Evolutionary conservation across 2,329 filamentous ascomycete species (phyloP), one percentile per base, ranked within the genome.

Genomic region (Phaeosphaeria sp.): DNA sequence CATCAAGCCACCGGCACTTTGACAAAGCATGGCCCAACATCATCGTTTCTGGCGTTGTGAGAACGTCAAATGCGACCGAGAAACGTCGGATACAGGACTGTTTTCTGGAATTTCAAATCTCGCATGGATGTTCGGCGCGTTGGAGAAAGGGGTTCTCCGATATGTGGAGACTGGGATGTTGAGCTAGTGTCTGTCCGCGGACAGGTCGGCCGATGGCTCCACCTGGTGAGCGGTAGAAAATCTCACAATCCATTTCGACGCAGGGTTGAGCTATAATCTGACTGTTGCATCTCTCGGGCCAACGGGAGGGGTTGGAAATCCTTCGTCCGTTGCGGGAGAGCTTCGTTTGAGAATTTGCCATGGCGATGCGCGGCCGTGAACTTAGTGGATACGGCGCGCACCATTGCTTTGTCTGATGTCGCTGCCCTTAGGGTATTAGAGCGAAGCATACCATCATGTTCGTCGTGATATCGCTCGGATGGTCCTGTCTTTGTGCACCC

Each of bases 261-360:
- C 46, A 52, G 49, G 61, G 58, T 60, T 53, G 58, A 65, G 59
- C 57, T 58, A 55, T 57, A 56, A n/a, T 44, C 33, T 61, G 56
- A 61, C 56, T 60, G 63, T 50, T 59, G 63, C 55, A 36, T 55
- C 45, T 36, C 59, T 66, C 68, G 65, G 68, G 47, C 63, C 65
- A 69, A 53, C 65, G 67, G 66, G 66, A 65, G 53, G 33, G 59
- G 45, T 59, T 56, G 15, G 2, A n/a, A 27, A 46, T 44, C 18
- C 51, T 47, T 42, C 7, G 27, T 47, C 17, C 45, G n/a, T 17
- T 65, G 47, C 63, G 36, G 24, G 8, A 36, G 30, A 13, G 11
- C n/a, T 36, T 13, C 5, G 11, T 36, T 7, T 7, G 8, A 13
- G 30, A 36, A 7, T 36, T 36, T 13, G 30, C 11, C 30, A 13